These are phyloP conservation scores for Pterocarpus santalinus DNA, from an alignment of 306 rosid species.

Conservation along the genomic window DNA sequence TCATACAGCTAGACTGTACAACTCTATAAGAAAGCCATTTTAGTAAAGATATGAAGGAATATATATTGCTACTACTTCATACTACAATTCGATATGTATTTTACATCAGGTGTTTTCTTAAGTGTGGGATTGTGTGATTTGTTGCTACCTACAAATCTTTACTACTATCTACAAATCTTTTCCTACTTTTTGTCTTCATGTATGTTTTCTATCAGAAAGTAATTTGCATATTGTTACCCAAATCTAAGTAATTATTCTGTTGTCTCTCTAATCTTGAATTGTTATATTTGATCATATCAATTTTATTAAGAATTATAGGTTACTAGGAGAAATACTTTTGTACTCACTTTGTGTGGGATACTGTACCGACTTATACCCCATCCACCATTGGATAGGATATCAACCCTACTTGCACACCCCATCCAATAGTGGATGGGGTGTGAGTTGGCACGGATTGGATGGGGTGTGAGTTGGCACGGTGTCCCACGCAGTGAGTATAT, in stretches of 20 bases:
- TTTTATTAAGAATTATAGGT: too few relatives aligned
- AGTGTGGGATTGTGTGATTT: too few relatives aligned
- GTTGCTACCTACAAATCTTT: too few relatives aligned
- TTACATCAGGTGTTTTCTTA: not conserved
- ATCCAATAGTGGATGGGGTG: too few relatives aligned
- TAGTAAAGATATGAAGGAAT: conserved; percentile 13
- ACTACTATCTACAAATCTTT: not conserved
- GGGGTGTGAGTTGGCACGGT: too few relatives aligned
- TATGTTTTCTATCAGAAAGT: not conserved
- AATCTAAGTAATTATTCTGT: not conserved
- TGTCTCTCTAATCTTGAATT: not conserved
- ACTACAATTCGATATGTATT: conserved; percentile 6
- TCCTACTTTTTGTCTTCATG: not conserved
- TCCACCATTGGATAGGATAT: too few relatives aligned
- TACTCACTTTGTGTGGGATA: too few relatives aligned
- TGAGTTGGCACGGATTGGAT: too few relatives aligned
- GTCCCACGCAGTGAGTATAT: too few relatives aligned
- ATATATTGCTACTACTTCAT: not conserved
- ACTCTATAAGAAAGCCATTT: not conserved
- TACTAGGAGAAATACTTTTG: too few relatives aligned
- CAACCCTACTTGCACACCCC: too few relatives aligned
- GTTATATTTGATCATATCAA: conserved; percentile 2
- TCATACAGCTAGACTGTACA: not conserved
- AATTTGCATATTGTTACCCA: not conserved
- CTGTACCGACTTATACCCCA: too few relatives aligned